These are phyloP conservation scores for Amniculicola lignicola DNA, from an alignment of 495 filamentous ascomycete species.

Conservation along the genomic window DNA sequence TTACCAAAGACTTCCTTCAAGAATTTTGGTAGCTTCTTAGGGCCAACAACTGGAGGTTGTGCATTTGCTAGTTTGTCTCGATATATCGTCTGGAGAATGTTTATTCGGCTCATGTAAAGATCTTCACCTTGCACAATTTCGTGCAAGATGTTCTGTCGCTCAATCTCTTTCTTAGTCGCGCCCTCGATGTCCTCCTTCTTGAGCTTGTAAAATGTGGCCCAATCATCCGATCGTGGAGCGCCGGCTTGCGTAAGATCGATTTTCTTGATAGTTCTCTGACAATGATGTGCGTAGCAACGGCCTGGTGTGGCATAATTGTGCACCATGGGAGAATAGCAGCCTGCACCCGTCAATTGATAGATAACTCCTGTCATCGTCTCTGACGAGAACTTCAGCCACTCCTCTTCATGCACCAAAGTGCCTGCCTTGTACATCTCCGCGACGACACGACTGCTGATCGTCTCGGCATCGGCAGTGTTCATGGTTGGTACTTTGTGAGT, in stretches of 20 bases:
- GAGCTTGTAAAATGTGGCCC: conserved; percentile 87
- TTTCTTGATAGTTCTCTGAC: conserved; percentile 89
- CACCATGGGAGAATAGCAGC: conserved; percentile 82
- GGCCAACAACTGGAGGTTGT: conserved; percentile 77
- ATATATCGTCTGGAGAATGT: conserved; percentile 80
- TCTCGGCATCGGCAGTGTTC: conserved; percentile 96
- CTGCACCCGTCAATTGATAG: conserved; percentile 87
- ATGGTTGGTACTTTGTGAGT: conserved; percentile 96
- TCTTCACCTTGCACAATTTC: conserved; percentile 96
- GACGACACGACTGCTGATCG: conserved; percentile 74
- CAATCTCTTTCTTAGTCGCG: conserved; percentile 78
- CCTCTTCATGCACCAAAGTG: conserved; percentile 82
- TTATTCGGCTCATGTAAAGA: conserved; percentile 79
- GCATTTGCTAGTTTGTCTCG: conserved; percentile 71
- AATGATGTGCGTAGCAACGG: conserved; percentile 92
- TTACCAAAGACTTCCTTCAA: conserved; percentile 83
- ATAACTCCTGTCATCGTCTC: conserved; percentile 79
- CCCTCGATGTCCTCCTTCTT: conserved; percentile 69
- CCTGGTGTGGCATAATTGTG: conserved; percentile 72
- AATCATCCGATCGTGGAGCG: conserved; percentile 70
- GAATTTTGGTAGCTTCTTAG: conserved; percentile 72
- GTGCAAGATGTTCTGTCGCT: conserved; percentile 90
- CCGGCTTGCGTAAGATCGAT: conserved; percentile 75
- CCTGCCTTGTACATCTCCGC: conserved; percentile 75
- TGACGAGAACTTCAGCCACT: conserved; percentile 91